Evolutionary conservation across 306 rosid genomes (phyloP).

Genomic region (Coriaria nepalensis): DNA sequence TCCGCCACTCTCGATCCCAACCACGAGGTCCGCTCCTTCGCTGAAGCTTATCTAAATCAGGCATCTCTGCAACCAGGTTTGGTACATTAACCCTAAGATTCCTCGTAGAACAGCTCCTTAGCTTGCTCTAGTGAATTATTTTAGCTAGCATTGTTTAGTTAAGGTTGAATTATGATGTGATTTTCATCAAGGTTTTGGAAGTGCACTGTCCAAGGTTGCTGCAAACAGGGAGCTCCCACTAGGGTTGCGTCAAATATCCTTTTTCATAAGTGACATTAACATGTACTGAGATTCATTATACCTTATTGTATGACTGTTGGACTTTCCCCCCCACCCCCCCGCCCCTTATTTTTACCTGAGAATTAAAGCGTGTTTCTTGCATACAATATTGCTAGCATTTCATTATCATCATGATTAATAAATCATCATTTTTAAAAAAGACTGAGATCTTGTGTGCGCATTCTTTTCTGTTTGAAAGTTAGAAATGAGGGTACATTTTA

Average conservation of each 20-base stretch:
- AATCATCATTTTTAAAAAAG: too few relatives aligned
- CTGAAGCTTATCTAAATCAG: slow-evolving; percentile 86
- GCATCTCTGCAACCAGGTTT: slow-evolving; percentile 87
- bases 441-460: too few relatives aligned
- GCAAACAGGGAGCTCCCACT: slow-evolving; percentile 60
- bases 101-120: neutral
- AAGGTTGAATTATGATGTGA: neutral
- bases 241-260: slow-evolving; percentile 98
- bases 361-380: too few relatives aligned
- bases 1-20: slow-evolving; percentile 86
- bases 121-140: neutral
- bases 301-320: too few relatives aligned
- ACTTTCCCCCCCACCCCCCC: too few relatives aligned
- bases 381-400: too few relatives aligned
- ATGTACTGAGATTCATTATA: too few relatives aligned
- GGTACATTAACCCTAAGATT: neutral
- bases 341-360: too few relatives aligned
- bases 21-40: slow-evolving; percentile 74
- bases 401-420: too few relatives aligned
- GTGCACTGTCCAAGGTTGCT: slow-evolving; percentile 71
- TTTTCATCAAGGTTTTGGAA: slow-evolving; percentile 67
- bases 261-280: slow-evolving; percentile 12
- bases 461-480: too few relatives aligned
- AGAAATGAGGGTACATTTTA: too few relatives aligned
- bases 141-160: neutral